These are phyloP conservation scores for Cadophora sp. DNA, from an alignment of 2,329 filamentous ascomycete species.

Conservation along the genomic window DNA sequence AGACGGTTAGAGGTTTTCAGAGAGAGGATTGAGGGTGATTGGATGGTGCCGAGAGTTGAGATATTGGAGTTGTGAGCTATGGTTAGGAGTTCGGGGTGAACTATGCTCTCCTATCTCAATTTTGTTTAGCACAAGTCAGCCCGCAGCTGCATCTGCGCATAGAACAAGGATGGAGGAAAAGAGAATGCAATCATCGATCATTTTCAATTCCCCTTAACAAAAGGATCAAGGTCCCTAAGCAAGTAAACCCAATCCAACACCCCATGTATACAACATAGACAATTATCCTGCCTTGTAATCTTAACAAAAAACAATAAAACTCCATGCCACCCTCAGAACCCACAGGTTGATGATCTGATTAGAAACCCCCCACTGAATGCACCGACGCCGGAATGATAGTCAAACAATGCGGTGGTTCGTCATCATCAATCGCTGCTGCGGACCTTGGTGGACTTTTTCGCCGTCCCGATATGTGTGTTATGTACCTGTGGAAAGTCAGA, in stretches of 20 bases:
- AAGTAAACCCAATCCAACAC: conserved; percentile 22
- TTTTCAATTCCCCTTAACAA: conserved; percentile 18
- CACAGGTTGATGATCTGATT: background rate
- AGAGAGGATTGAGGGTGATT: background rate
- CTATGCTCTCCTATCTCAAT: background rate
- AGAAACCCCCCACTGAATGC: conserved; percentile 17
- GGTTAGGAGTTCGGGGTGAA: background rate
- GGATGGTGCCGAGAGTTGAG: conserved; percentile 1
- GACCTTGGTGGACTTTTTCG: conserved; percentile 75
- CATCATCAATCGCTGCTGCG: conserved; percentile 35
- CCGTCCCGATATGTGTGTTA: conserved; percentile 91
- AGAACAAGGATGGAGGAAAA: background rate
- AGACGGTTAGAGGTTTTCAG: background rate
- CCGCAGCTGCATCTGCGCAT: background rate
- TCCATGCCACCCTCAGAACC: conserved; percentile 17
- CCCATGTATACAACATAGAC: conserved; percentile 27
- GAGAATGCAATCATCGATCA: background rate
- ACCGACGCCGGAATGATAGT: conserved; percentile 30
- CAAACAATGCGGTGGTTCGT: conserved; percentile 20
- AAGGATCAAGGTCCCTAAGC: background rate
- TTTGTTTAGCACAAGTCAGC: background rate
- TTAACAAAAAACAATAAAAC: conserved; percentile 26
- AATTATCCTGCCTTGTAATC: conserved; percentile 24
- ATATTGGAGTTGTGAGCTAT: background rate
- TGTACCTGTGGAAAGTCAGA: conserved; percentile 61